These are phyloP conservation scores for Colletotrichum eremochloae DNA, from an alignment of 2,329 filamentous ascomycete species.

Conservation along the genomic window DNA sequence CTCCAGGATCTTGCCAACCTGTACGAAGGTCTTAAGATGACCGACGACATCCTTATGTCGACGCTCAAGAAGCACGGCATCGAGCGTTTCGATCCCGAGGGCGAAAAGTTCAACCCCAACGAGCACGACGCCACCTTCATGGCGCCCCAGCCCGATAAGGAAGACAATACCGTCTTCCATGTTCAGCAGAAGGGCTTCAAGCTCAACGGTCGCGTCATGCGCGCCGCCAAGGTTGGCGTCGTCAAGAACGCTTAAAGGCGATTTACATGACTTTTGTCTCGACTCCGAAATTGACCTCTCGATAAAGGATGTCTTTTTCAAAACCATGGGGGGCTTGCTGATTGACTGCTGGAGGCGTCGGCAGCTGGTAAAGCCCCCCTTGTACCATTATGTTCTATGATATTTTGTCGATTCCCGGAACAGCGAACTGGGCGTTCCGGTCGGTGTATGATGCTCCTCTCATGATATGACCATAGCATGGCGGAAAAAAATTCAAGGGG, in stretches of 20 bases:
- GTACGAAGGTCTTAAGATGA: slow-evolving; percentile 95
- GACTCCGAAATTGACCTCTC: not conserved
- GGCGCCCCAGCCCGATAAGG: slow-evolving; percentile 87
- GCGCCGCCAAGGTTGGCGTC: slow-evolving; percentile 95
- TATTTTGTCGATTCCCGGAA: slow-evolving; percentile 39
- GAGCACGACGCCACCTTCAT: slow-evolving; percentile 97
- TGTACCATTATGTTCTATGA: slow-evolving; percentile 51
- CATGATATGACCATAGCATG: slow-evolving; percentile 52
- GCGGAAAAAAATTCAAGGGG: slow-evolving; percentile 21
- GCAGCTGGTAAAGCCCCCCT: slow-evolving; percentile 42
- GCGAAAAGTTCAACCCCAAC: slow-evolving; percentile 95
- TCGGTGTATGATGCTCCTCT: slow-evolving; percentile 62
- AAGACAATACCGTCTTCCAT: slow-evolving; percentile 90
- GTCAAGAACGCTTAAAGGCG: slow-evolving; percentile 79
- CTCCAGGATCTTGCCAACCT: slow-evolving; percentile 82
- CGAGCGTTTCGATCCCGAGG: slow-evolving; percentile 85
- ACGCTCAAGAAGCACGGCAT: slow-evolving; percentile 95
- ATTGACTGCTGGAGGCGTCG: slow-evolving; percentile 16
- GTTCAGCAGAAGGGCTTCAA: slow-evolving; percentile 97
- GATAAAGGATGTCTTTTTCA: not conserved
- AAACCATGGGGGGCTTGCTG: slow-evolving; percentile 19
- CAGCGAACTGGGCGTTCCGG: slow-evolving; percentile 44
- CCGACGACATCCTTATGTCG: slow-evolving; percentile 86
- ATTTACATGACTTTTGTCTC: not conserved
- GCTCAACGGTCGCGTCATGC: slow-evolving; percentile 89